A percentile compares a stretch with the other conserved stretches of the same genome.
Conservation (phyloP, 768 basidiomycete species). For the Sutorius australiensis region DNA sequence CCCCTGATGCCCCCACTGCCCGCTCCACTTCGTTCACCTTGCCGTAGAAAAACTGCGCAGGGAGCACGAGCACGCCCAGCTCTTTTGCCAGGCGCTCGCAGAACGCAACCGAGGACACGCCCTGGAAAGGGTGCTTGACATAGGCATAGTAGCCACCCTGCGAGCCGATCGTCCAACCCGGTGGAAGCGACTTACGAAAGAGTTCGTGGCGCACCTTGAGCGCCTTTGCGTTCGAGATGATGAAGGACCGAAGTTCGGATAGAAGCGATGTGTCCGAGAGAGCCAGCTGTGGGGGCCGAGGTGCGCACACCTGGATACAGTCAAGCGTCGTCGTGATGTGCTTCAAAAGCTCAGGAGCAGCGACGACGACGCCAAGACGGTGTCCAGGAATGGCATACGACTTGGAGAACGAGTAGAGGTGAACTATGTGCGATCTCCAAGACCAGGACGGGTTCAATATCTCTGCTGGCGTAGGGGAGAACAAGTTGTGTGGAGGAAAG, state of each 20-base stretch:
- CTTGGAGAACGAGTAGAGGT: constrained; percentile 80
- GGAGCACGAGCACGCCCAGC: constrained; percentile 63
- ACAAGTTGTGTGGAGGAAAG: constrained; percentile 53
- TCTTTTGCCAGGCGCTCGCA: constrained; percentile 55
- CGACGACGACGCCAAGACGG: constrained; percentile 69
- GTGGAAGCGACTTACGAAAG: constrained; percentile 48
- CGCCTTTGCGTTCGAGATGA: constrained; percentile 46
- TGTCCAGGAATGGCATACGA: constrained; percentile 79
- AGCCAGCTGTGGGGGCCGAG: constrained; percentile 68
- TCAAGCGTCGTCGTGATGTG: constrained; percentile 62
- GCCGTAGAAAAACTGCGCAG: constrained; percentile 57
- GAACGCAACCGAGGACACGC: constrained; percentile 47
- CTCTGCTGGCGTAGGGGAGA: constrained; percentile 29
- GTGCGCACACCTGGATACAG: constrained; percentile 76
- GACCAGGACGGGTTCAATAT: constrained; percentile 19
- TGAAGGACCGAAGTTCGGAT: constrained; percentile 46
- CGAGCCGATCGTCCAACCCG: constrained; percentile 57
- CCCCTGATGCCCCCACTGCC: constrained; percentile 23
- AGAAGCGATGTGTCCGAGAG: constrained; percentile 51
- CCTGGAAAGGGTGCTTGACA: constrained; percentile 60
- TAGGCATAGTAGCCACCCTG: constrained; percentile 80
- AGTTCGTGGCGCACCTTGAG: constrained; percentile 52
- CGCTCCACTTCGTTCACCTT: constrained; percentile 10
- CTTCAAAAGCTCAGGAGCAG: constrained; percentile 50
- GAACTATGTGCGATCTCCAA: constrained; percentile 63